Base-by-base conservation (phyloP, 768 basidiomycete genomes). In the Amanita rimosa region DNA sequence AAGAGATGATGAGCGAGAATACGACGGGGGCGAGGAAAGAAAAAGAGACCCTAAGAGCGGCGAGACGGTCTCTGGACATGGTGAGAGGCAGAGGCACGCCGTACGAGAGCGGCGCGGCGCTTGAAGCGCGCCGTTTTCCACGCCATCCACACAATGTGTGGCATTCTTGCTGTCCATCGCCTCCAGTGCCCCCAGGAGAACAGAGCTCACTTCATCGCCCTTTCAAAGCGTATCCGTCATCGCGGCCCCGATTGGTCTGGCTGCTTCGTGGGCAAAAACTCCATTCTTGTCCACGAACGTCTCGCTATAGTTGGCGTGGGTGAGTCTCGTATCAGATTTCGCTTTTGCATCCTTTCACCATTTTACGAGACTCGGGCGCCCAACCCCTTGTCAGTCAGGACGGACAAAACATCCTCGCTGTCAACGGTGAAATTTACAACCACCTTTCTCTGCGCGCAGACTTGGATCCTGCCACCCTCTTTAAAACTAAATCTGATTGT, bases 391-490 rank as follows among this genome's bases (percentile, higher is more conserved):
- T 83, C 49, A 92, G 85, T 66, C 78, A 88, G 19, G 91, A 97
- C 55, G 85, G 82, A 46, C 87, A 85, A 57, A 59, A 82, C 53
- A 76, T 84, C 55, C 83, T 99, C 47, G 79, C 87, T 50, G 96
- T 99, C 61, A 99, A 99, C 66, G 96, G 96, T 45, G 96, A 99
- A 68, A 98, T 99, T 59, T 99, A 99, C 75, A 99, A 98, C 73
- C 91, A 98, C 62, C 67, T 88, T 48, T 74, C 83, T 14, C 79
- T 98, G 45, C 79, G 89, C 50, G 76, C 81, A 44, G 67, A 64
- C 21, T 67, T 92, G 47, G 81, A 77, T 33, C 61, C 78, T 38
- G 73, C 69, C 49, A 77, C 81, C 55, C 81, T 79, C 50, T 95
- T 98, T 75, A 96, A 91, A 73, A 98, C 95, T 0, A 89, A 95